Evolutionary conservation across 768 basidiomycete genomes (phyloP), one percentile per base, ranked within the genome.

Genomic region (Rhizopogon rudus): DNA sequence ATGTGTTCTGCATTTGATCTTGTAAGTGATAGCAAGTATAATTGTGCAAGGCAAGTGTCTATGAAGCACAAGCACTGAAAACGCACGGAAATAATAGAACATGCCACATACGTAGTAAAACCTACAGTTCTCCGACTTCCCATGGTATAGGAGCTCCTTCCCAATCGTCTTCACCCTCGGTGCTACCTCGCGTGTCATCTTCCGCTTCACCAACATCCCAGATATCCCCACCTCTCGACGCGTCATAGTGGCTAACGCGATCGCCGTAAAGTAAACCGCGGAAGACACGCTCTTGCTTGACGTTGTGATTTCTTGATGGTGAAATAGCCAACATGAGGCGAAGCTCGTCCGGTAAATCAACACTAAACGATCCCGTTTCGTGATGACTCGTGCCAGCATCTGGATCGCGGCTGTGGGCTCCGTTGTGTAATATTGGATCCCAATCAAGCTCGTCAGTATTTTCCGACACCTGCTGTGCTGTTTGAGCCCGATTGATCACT

Each of bases 131-230:
- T 51, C 83, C 90, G 8, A 82, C 76, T 69, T 87, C 87, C 90
- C 90, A 92, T 57, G 89, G 86, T 37, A 91, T 78, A 39, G 86
- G 85, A 68, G 91, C 89, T 37, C 86, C 83, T 69, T 91, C 90
- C 90, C 90, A 92, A 59, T 73, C 73, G 45, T 72, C 73, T 59
- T 86, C 85, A 42, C 81, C 79, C 62, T 81, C 83, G 31, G 69
- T 75, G 48, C 77, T 81, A 41, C 59, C 65, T 20, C 61, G 62
- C 22, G 67, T 66, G 35, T 69, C 72, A 37, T 73, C 73, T 60
- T 77, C 74, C 49, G 74, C 73, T 67, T 91, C 89, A 22, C 89
- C 89, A 41, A 81, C 81, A 61, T 81, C 84, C 88, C 88, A 91
- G 55, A 91, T 81, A 54, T 86, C 81, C 3, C 86, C 88, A 16